Base-by-base conservation (phyloP, 2,329 filamentous ascomycete species). In the Aspergillus novoparasiticus region DNA sequence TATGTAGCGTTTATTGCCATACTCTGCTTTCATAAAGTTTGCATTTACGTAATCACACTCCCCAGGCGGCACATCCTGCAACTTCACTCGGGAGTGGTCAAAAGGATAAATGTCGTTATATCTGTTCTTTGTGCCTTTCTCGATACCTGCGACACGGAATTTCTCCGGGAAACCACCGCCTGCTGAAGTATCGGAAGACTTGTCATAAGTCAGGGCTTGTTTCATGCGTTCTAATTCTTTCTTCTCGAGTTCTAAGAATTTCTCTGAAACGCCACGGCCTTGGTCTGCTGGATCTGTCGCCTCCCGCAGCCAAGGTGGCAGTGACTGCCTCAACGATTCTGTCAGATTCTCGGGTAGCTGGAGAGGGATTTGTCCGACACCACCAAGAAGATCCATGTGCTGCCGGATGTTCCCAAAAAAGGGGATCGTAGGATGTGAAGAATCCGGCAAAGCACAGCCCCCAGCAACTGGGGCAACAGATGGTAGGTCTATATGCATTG, bases 41-140 rank as follows among this genome's bases (percentile, higher is more conserved):
- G 94, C 95, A 74, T 99, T 99, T 79, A 99, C 89, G 73, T 99
- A 99, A 76, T 99, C 95, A 76, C 94, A 97, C 26, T 83, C 84
- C 14, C 89, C 90, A 1, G 85, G 81, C 0, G 85, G 81, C 41
- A 90, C 87, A 48, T 87, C 87, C 68, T 91, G 85, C 54, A 99
- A 79, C 68, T 87, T 93, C 59, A 99, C 95, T 63, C 95, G 85
- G 3, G 93, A 89, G 77, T 99, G 95, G 73, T 98, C 94, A 75
- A 96, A 99, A 0, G 95, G 95, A 79, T 96, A 89, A 61, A 98
- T 97, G 70, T 97, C 96, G 81, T 97, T 98, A 82, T 99, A 99
- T 10, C 95, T 87, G 71, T 99, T 99, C 82, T 98, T 98, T 21
- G 85, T 88, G 9, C 95, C 95, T 76, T 97, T 95, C 73, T 99